A percentile compares a stretch with the other conserved stretches of the same genome.
phyloP scores from a whole-genome alignment of 1,139 yeast genomes.

The Eremothecium coryli region DNA sequence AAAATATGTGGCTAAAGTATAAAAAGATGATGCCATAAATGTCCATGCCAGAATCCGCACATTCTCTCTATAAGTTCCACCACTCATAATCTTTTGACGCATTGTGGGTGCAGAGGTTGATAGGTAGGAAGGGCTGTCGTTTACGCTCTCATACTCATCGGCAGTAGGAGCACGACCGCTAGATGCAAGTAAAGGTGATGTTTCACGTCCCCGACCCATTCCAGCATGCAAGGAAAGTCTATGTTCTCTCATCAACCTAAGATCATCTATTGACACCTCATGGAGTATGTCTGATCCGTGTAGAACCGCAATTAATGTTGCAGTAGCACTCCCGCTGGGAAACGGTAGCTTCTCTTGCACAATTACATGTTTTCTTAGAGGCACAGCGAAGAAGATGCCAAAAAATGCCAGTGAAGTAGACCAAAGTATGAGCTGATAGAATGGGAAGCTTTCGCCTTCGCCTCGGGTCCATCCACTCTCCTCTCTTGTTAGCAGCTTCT shows the following conservation, averaged over 20 bases:
- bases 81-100: neutral
- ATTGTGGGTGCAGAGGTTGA: neutral
- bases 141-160: slow-evolving; percentile 1
- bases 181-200: slow-evolving; percentile 8
- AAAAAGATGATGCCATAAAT: slow-evolving; percentile 59
- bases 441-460: slow-evolving; percentile 32
- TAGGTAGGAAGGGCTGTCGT: neutral
- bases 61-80: slow-evolving; percentile 42
- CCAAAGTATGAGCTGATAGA: slow-evolving; percentile 64
- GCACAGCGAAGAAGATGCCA: slow-evolving; percentile 92
- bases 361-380: slow-evolving; percentile 76
- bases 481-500: slow-evolving; percentile 66
- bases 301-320: slow-evolving; percentile 78
- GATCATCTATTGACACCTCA: slow-evolving; percentile 31
- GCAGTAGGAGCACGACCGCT: slow-evolving; percentile 9
- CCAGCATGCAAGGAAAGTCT: slow-evolving; percentile 28
- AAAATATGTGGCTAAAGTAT: slow-evolving; percentile 65
- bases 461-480: slow-evolving; percentile 57
- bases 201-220: slow-evolving; percentile 21
- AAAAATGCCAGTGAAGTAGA: slow-evolving; percentile 78
- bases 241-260: slow-evolving; percentile 22
- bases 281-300: slow-evolving; percentile 56
- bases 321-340: slow-evolving; percentile 96
- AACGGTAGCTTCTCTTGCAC: slow-evolving; percentile 77
- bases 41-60: slow-evolving; percentile 49